Conservation (phyloP, 306 rosid species). For the Mimosa bimucronata region DNA sequence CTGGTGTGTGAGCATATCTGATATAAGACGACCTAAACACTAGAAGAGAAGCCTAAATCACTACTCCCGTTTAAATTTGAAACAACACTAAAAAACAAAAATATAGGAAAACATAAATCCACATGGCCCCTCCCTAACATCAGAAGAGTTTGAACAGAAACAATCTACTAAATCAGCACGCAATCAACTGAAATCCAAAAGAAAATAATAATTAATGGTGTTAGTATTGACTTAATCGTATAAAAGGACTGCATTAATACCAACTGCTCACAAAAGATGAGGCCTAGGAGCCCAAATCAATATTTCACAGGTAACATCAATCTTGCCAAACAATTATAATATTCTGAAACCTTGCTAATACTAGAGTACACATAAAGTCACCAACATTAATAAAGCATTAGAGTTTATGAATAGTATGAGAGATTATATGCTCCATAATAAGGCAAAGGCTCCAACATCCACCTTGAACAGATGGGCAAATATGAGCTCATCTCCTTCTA, state of each 20-base stretch:
- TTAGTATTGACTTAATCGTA: constrained; percentile 36
- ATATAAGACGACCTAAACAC: constrained; percentile 36
- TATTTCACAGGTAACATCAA: constrained; percentile 62
- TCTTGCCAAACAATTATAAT: constrained; percentile 15
- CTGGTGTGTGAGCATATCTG: constrained; percentile 28
- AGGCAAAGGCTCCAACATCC: constrained; percentile 49
- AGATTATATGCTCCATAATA: constrained; percentile 41
- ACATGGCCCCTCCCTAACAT: constrained; percentile 34
- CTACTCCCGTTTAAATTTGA: constrained; percentile 33
- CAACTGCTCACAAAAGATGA: constrained; percentile 53
- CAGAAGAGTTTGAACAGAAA: constrained; percentile 35
- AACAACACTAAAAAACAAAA: not conserved
- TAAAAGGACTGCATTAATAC: constrained; percentile 54
- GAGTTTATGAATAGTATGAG: constrained; percentile 36
- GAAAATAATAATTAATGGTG: constrained; percentile 37
- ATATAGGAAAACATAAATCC: not conserved
- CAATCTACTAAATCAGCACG: not conserved
- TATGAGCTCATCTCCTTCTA: constrained; percentile 76
- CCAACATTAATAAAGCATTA: constrained; percentile 33
- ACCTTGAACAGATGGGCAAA: constrained; percentile 40
- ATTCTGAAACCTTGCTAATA: not conserved
- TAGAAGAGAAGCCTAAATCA: constrained; percentile 32
- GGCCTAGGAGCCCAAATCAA: constrained; percentile 62
- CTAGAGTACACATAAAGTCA: constrained; percentile 14
- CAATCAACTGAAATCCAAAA: constrained; percentile 37